Evolutionary conservation across 1,284 basidiomycete species (phyloP), one percentile per base, ranked within the genome.

Genomic region (Athelia sp.): DNA sequence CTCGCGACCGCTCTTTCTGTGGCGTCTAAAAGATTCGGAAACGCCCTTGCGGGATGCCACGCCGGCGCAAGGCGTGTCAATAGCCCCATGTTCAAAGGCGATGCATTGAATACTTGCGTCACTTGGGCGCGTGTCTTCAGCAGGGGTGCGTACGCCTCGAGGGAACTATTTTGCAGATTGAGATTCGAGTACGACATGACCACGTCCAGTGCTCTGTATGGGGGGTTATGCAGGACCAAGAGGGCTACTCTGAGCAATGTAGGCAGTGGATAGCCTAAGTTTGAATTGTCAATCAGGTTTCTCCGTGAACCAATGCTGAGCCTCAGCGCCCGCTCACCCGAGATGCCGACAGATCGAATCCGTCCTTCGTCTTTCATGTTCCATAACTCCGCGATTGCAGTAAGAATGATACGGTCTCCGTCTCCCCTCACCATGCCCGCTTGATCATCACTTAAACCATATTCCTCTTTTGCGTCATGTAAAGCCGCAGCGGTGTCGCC

Each of bases 71-170:
- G 57, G 3, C 77, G 72, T 0, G 87, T 87, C 35, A 99, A 76
- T 1, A 98, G 78, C 0, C 91, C 92, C 95, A 98, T 98, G 58
- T 83, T 86, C 47, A 98, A 77, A 2, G 96, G 96, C 0, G 93
- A 93, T 3, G 94, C 96, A 29, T 87, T 81, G 44, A 96, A 59
- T 31, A 98, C 72, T 52, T 91, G 83, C 31, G 66, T 65, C 14
- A 94, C 76, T 46, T 78, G 68, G 0, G 90, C 90, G 22, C 84
- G 82, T 11, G 69, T 62, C 48, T 70, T 69, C 53, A 97, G 78
- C 32, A 79, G 75, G 4, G 77, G 72, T 21, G 79, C 73, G 63
- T 84, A 95, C 3, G 74, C 66, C 4, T 71, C 59, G 57, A 95
- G 74, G 2, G 84, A 77, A 26, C 74, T 66, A 66, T 92, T 94